Conservation (phyloP, 108 stramenopile genomes). For the Pseudonitzschia pungens region DNA sequence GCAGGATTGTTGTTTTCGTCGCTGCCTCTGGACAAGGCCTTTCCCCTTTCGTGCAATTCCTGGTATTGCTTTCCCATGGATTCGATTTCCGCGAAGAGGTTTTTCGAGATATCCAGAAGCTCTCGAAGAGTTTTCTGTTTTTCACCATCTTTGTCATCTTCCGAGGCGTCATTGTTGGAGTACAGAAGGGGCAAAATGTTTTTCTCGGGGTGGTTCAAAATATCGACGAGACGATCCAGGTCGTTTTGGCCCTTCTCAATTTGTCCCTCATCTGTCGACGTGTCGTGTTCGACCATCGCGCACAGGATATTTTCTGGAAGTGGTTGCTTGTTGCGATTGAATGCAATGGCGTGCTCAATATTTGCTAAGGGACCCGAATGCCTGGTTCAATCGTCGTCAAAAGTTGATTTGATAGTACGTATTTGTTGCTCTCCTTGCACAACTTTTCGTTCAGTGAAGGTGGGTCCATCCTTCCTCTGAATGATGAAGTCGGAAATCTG, state of each 20-base stretch:
- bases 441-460: too few species aligned
- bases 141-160: background rate
- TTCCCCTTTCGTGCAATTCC: slow-evolving; percentile 17
- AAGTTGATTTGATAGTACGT: too few species aligned
- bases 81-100: slow-evolving; percentile 35
- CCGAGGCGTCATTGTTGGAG: background rate
- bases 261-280: background rate
- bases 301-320: background rate
- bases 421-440: too few species aligned
- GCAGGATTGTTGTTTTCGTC: background rate
- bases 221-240: slow-evolving; percentile 18
- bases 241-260: background rate
- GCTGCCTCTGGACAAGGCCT: background rate
- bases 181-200: slow-evolving; percentile 27
- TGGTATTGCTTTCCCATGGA: slow-evolving; percentile 20
- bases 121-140: slow-evolving; percentile 16
- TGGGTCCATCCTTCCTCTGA: too few species aligned
- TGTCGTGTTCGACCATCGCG: background rate
- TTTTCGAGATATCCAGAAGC: slow-evolving; percentile 21
- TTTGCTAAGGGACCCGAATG: too few species aligned
- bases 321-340: too few species aligned
- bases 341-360: too few species aligned
- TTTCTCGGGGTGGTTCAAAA: slow-evolving; percentile 30
- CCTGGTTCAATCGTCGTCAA: too few species aligned
- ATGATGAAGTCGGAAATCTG: too few species aligned